These are phyloP conservation scores for Zygosaccharomyces pseudobailii DNA, from an alignment of 1,139 yeast genomes.

Conservation along the genomic window DNA sequence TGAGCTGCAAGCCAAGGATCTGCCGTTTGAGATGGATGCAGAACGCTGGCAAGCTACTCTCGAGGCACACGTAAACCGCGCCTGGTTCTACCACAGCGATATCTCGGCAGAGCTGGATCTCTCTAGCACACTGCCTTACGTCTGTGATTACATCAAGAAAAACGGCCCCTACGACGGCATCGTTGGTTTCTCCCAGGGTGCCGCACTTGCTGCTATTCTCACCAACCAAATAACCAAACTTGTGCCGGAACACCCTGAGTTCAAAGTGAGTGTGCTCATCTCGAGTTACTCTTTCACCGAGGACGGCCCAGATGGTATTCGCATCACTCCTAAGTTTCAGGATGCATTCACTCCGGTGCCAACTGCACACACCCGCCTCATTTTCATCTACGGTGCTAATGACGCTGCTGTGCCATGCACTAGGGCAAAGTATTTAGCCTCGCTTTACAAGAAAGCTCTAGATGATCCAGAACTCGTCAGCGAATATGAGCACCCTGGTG, in stretches of 20 bases:
- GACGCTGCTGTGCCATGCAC: constrained; percentile 57
- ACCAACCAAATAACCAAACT: constrained; percentile 42
- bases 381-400: constrained; percentile 38
- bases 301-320: constrained; percentile 34
- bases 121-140: constrained; percentile 45
- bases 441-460: constrained; percentile 36
- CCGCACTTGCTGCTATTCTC: constrained; percentile 67
- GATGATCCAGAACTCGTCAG: constrained; percentile 38
- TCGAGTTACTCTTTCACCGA: constrained; percentile 57
- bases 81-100: constrained; percentile 54
- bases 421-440: constrained; percentile 45
- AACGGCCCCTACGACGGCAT: constrained; percentile 89
- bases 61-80: constrained; percentile 49
- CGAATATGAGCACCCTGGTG: constrained; percentile 70
- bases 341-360: constrained; percentile 32
- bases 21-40: constrained; percentile 56
- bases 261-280: constrained; percentile 47
- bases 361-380: constrained; percentile 31
- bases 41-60: constrained; percentile 43
- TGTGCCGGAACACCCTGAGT: constrained; percentile 40
- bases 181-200: constrained; percentile 91
- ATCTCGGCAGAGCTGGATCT: constrained; percentile 38
- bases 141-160: constrained; percentile 50
- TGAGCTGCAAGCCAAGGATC: constrained; percentile 56
- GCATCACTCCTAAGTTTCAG: constrained; percentile 36